Evolutionary conservation across 805 yeast genomes (phyloP), one percentile per base, ranked within the genome.

Genomic region (Lipomyces kockii): DNA sequence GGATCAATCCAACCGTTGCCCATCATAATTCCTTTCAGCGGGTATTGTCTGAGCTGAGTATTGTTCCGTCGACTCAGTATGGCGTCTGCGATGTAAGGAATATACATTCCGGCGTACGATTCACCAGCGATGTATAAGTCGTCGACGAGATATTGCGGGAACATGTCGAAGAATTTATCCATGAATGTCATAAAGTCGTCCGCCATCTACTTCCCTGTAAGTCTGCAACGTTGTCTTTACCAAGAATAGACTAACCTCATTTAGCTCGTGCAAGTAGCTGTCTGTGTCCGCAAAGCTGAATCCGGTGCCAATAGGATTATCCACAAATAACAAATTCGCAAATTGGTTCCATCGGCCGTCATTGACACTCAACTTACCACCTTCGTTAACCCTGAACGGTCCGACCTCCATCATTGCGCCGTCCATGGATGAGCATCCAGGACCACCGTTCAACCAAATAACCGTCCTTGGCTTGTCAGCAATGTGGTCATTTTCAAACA

Each of bases 1-100:
- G 98, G 98, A 58, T 92, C 93, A 14, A 93, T 86, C 97, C 97
- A 94, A 0, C 97, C 98, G 78, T 94, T 94, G 17, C 97, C 97
- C 66, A 95, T 88, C 70, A 92, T 71, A 8, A 92, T 76, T 0
- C 94, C 95, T 68, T 84, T 81, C 65, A 93, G 77, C 5, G 70
- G 60, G 56, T 69, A 64, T 53, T 55, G 62, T 29, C 58, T 60
- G 3, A 68, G 64, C 0, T 66, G 68, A 22, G 79, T 71, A 59
- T 75, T 56, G 51, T 75, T 66, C 74, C 88, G 85, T 51, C 84
- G 79, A 1, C 82, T 79, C 59, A 86, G 72, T 4, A 94, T 81
- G 0, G 85, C 86, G 51, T 84, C 80, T 0, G 94, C 96, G 67
- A 93, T 85, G 77, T 89, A 91, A 0, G 99, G 98, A 63, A 95